A percentile compares a stretch with the other conserved stretches of the same genome.
Conservation (phyloP, 306 rosid genomes). For the Cucurbita pepo region DNA sequence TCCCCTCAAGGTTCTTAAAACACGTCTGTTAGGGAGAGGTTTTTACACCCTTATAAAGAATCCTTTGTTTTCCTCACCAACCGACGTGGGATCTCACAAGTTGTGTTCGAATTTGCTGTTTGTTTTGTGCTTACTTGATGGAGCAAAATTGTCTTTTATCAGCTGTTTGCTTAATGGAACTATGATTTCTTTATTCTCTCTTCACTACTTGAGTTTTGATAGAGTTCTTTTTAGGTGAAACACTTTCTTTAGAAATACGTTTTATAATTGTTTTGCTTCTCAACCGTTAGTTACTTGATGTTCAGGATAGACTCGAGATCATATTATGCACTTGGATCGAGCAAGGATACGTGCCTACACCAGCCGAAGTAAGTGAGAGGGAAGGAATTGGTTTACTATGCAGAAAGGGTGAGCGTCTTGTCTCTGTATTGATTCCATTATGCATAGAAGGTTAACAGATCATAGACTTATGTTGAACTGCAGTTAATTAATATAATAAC, state of each 20-base stretch:
- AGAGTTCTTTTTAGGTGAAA: background rate
- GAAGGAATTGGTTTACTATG: constrained; percentile 59
- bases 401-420: constrained; percentile 36
- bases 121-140: background rate
- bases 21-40: too few species aligned
- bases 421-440: background rate
- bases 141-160: background rate
- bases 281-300: background rate
- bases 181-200: background rate
- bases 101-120: background rate
- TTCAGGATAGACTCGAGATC: constrained; percentile 89
- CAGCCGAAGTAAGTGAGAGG: constrained; percentile 68
- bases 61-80: too few species aligned
- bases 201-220: background rate
- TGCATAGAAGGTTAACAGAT: background rate
- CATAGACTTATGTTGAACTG: background rate
- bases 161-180: background rate
- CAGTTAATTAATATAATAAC: constrained; percentile 8
- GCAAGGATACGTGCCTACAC: constrained; percentile 52
- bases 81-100: too few species aligned
- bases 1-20: too few species aligned
- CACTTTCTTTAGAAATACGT: background rate
- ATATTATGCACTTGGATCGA: constrained; percentile 67
- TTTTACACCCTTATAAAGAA: too few species aligned
- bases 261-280: background rate